Base-by-base conservation (phyloP, 78 protist species). In the Pigoraptor vietnamica region DNA sequence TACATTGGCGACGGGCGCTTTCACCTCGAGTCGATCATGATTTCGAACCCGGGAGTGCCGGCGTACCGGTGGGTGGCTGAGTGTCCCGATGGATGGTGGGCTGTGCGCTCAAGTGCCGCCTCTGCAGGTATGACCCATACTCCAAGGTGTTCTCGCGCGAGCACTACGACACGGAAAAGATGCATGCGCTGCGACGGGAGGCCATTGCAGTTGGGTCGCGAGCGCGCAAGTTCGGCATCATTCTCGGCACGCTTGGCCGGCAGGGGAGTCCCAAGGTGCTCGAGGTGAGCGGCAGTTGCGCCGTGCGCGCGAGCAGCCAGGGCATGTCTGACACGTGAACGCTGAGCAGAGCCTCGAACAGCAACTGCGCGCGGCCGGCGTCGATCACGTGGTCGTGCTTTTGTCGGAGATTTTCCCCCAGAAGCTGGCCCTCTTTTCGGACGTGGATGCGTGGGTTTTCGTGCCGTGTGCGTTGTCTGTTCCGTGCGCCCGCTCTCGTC, bases 1-100 rank as follows among this genome's bases (percentile, higher is more conserved):
- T 98, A 97, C 92, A 67, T 98, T 2, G 99, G 97, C 6, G 99
- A 99, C 86, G 99, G 99, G 14, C 94, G 99, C 55, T 99, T 99
- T 92, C 99, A 99, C 91, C 93, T 98, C 37, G 99, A 99, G 94
- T 87, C 98, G 0, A 92, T 97, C 32, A 98, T 99, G 99, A 97
- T 99, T 23, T 40, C 93, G 32, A 99, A 99, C 92, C 99, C 99
- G n/a, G n/a, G 0, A 36, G 24, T 98, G 0, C 94, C 95, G 34
- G 96, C 97, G 1, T 98, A 94, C 89, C 89, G 96, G 87, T 98
- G 97, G 29, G 97, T 98, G 35, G n/a, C n/a, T n/a, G n/a, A n/a
- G n/a, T 48, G 32, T 48, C 79, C 19, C 79, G 9, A 9, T 48
- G 32, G 9, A 48, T 48, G n/a, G n/a, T n/a, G n/a, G 32, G 19